These are phyloP conservation scores for Fusarium sp. DNA, from an alignment of 2,329 filamentous ascomycete genomes.

Conservation along the genomic window DNA sequence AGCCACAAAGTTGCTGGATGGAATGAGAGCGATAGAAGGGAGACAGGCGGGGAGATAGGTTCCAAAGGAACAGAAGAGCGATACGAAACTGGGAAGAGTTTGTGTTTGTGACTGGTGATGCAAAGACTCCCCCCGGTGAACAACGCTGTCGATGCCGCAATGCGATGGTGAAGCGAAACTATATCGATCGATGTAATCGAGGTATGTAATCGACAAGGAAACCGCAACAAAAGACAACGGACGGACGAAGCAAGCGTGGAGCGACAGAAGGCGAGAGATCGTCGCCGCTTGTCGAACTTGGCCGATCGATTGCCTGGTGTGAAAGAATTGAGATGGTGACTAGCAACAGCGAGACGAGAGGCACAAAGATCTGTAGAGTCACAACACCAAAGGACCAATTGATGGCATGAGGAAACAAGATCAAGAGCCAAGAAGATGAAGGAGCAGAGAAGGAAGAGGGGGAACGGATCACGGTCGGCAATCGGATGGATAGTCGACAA, in stretches of 20 bases:
- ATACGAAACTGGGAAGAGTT: conserved; percentile 10
- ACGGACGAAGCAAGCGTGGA: conserved; percentile 8
- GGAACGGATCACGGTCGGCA: conserved; percentile 38
- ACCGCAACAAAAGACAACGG: conserved; percentile 11
- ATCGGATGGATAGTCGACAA: conserved; percentile 28
- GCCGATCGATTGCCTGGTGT: conserved; percentile 24
- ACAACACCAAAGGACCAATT: conserved; percentile 12
- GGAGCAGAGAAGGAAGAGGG: conserved; percentile 31
- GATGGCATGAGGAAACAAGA: conserved; percentile 19
- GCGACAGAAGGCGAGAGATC: conserved; percentile 28
- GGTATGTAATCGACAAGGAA: conserved; percentile 8
- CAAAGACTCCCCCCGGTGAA: conserved; percentile 20
- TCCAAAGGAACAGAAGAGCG: conserved; percentile 14
- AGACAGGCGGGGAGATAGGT: conserved; percentile 18
- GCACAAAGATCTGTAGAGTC: conserved; percentile 19
- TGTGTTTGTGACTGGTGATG: conserved; percentile 28
- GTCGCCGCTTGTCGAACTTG: conserved; percentile 35
- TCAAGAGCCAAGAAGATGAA: conserved; percentile 28
- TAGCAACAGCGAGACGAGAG: conserved; percentile 14
- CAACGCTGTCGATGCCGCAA: conserved; percentile 22
- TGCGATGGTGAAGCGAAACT: conserved; percentile 14
- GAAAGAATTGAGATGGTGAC: conserved; percentile 18
- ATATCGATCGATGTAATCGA: conserved; percentile 12
- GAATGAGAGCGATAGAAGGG: conserved; percentile 27
- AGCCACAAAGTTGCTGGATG: conserved; percentile 32